phyloP scores from a whole-genome alignment of 768 basidiomycete species.

The Termitomyces bulborhizus region DNA sequence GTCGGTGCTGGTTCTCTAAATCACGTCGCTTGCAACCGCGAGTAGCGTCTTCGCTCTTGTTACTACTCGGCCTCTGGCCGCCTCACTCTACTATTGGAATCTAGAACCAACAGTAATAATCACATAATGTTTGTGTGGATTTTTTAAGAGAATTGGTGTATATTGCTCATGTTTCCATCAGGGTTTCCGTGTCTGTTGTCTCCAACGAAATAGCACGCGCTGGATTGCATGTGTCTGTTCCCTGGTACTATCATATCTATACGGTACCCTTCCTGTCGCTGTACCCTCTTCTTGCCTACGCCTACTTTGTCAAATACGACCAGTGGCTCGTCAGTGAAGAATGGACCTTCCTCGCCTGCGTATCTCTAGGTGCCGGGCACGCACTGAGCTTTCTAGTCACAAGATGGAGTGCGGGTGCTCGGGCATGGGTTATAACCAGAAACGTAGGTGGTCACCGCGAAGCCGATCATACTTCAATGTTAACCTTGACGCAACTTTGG shows the following conservation, averaged over 20 bases:
- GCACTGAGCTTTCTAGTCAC: slow-evolving; percentile 91
- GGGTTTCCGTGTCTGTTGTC: slow-evolving; percentile 46
- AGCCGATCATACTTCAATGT: not conserved
- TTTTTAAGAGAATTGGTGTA: not conserved
- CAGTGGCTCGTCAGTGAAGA: slow-evolving; percentile 90
- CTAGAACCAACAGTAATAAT: slow-evolving; percentile 7
- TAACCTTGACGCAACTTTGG: not conserved
- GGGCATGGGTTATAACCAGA: slow-evolving; percentile 74
- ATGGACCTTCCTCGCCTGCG: slow-evolving; percentile 95
- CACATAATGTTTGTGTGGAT: slow-evolving; percentile 8
- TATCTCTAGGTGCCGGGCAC: slow-evolving; percentile 79
- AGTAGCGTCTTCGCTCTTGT: not conserved
- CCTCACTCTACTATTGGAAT: not conserved
- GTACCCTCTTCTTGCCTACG: slow-evolving; percentile 82
- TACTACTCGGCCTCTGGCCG: slow-evolving; percentile 5
- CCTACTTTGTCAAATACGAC: slow-evolving; percentile 89
- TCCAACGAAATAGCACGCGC: slow-evolving; percentile 66
- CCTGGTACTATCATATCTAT: slow-evolving; percentile 70
- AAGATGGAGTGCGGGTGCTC: slow-evolving; percentile 78
- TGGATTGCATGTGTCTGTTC: slow-evolving; percentile 58
- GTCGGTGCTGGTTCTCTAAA: not conserved
- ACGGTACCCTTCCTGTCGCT: slow-evolving; percentile 71
- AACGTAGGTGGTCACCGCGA: slow-evolving; percentile 36
- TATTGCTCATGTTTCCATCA: slow-evolving; percentile 14
- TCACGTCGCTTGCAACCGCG: not conserved